Conservation (phyloP, 768 basidiomycete species). For the Hygrophorus pudorinus region DNA sequence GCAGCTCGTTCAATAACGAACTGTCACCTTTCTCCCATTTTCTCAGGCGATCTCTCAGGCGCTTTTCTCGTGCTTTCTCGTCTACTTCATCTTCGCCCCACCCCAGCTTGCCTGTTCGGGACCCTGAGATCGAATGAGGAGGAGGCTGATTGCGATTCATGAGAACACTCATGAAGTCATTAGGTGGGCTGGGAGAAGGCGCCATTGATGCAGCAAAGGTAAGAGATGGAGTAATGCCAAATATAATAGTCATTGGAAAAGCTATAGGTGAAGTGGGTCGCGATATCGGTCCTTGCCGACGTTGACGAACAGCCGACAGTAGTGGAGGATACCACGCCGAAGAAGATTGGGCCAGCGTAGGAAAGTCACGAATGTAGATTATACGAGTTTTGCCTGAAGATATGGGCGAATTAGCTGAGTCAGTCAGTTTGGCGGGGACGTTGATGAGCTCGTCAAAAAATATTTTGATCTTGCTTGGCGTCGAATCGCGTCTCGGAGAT, state of each 20-base stretch:
- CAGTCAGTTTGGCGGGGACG: slow-evolving; percentile 26
- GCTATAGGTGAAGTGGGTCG: slow-evolving; percentile 48
- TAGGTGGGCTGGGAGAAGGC: slow-evolving; percentile 18
- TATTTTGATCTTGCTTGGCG: slow-evolving; percentile 48
- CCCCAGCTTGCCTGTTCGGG: slow-evolving; percentile 33
- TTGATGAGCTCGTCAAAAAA: slow-evolving; percentile 79
- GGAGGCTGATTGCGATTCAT: slow-evolving; percentile 32
- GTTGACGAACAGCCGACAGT: slow-evolving; percentile 64
- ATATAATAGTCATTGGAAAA: slow-evolving; percentile 74
- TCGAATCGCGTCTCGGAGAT: slow-evolving; percentile 29
- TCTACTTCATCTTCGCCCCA: slow-evolving; percentile 62
- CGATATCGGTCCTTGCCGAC: slow-evolving; percentile 56
- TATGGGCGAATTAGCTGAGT: slow-evolving; percentile 17
- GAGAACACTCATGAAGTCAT: slow-evolving; percentile 32
- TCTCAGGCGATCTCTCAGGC: slow-evolving; percentile 59
- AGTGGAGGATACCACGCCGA: slow-evolving; percentile 76
- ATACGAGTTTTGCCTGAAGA: slow-evolving; percentile 48
- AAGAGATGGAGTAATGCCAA: slow-evolving; percentile 80
- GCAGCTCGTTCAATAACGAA: slow-evolving; percentile 53
- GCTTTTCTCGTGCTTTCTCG: slow-evolving; percentile 58
- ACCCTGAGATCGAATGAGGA: slow-evolving; percentile 18
- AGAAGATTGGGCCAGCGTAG: slow-evolving; percentile 62
- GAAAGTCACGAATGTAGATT: slow-evolving; percentile 77
- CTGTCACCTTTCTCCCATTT: slow-evolving; percentile 65
- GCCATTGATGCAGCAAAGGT: slow-evolving; percentile 30